Evolutionary conservation across 1,139 yeast genomes (phyloP), one percentile per base, ranked within the genome.

Genomic region (Pichia sp.): DNA sequence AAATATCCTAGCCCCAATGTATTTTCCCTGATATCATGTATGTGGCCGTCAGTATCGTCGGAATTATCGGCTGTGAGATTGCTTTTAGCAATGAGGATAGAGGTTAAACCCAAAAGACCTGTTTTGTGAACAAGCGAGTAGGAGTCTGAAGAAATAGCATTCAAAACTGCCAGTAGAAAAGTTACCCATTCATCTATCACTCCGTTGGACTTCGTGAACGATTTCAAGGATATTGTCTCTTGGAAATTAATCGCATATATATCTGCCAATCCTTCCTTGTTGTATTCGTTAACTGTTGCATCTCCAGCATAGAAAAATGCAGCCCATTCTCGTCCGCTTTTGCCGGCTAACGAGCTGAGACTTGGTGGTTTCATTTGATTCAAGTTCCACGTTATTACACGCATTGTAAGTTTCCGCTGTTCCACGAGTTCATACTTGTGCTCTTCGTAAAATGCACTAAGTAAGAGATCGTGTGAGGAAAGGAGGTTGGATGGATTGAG

Each of bases 1-100:
- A 81, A 62, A 45, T 80, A 72, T 0, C 85, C 85, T 0, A 84
- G 75, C 0, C 84, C 84, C 3, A 82, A 69, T 0, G 82, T 72
- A 5, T 71, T 69, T 3, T 71, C 67, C n/a, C 67, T 66, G 6
- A 77, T 54, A 32, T 67, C 60, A 1, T 74, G 66, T 11, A 80
- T 67, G 57, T 78, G 78, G 1, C 66, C 62, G 3, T 62, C 64
- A 2, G 75, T 51, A 5, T 63, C 61, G 2, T 63, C 29, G 63
- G 36, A 16, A 5, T 30, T 19, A 34, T 51, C 43, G 4, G 44
- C 15, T 8, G 41, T 11, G 7, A 54, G 26, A n/a, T 15, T 8
- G 1, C 10, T 7, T 30, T 52, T 65, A 1, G 74, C 72, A 30
- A 79, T 64, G 10, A 79, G 64, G 5, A 79, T 67, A 1, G 79